A percentile compares a stretch with the other conserved stretches of the same genome.
These are phyloP conservation scores for Skeletonema tropicum DNA, from an alignment of 108 stramenopile genomes.

Conservation along the genomic window DNA sequence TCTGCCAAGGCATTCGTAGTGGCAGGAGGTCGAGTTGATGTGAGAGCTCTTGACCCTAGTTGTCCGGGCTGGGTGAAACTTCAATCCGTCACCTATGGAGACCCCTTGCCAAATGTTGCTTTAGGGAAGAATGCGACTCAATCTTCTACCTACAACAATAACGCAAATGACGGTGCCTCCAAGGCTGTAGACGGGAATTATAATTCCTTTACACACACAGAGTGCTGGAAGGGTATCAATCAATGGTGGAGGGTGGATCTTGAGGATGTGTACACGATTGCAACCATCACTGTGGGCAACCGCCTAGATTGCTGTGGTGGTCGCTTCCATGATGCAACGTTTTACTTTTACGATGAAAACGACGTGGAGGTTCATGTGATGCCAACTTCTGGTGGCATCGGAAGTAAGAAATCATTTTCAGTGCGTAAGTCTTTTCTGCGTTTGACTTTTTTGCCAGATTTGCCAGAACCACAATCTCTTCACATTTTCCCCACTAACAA, in stretches of 20 bases:
- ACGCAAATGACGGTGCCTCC: neutral
- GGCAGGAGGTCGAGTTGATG: conserved; percentile 17
- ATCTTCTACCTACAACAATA: conserved; percentile 17
- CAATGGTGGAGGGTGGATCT: conserved; percentile 25
- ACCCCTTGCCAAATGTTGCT: neutral
- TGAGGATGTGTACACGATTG: conserved; percentile 17
- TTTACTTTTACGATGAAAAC: conserved; percentile 18
- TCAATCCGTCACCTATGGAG: conserved; percentile 9
- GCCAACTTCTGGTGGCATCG: neutral
- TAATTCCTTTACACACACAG: conserved; percentile 12
- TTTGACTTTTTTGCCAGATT: neutral
- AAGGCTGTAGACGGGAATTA: conserved; percentile 20
- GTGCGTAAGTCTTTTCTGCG: neutral
- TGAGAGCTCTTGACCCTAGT: conserved; percentile 4
- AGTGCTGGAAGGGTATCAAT: neutral
- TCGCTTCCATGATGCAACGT: conserved; percentile 10
- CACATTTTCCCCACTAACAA: neutral
- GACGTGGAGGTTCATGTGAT: neutral
- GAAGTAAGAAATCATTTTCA: neutral
- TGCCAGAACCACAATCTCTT: too few relatives aligned
- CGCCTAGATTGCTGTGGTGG: conserved; percentile 29
- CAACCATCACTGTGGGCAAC: conserved; percentile 14
- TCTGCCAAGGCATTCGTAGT: conserved; percentile 14
- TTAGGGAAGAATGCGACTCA: conserved; percentile 13
- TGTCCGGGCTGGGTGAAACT: conserved; percentile 20